These are phyloP conservation scores for Daldinia sp. DNA, from an alignment of 2,329 filamentous ascomycete genomes.

Conservation along the genomic window DNA sequence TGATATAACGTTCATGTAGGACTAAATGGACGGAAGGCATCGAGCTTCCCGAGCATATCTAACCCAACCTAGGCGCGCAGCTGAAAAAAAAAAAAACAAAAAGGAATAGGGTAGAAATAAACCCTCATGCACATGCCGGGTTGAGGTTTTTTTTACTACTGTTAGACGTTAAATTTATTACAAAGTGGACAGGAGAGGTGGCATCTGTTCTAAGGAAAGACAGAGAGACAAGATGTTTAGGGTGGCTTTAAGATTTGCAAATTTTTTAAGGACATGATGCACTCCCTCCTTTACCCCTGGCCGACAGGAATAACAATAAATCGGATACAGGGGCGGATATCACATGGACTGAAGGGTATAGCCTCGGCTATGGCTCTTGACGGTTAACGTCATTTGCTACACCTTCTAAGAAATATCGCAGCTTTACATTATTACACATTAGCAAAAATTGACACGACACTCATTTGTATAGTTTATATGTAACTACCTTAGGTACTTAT, in stretches of 20 bases:
- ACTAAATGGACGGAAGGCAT: constrained; percentile 49
- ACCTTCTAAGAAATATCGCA: background rate
- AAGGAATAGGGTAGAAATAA: constrained; percentile 15
- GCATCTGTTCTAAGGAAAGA: constrained; percentile 13
- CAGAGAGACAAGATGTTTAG: constrained; percentile 10
- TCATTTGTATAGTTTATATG: constrained; percentile 9
- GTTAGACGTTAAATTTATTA: constrained; percentile 32
- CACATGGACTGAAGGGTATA: background rate
- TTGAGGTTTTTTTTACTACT: constrained; percentile 22
- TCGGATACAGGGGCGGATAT: constrained; percentile 2
- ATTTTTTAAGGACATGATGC: background rate
- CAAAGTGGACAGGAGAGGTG: constrained; percentile 20
- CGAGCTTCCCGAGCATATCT: constrained; percentile 68
- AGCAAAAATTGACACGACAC: background rate
- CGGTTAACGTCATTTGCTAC: background rate
- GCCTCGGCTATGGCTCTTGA: no score
- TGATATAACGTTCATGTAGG: constrained; percentile 40
- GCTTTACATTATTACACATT: constrained; percentile 5
- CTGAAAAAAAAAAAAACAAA: constrained; percentile 1
- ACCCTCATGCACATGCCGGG: constrained; percentile 19
- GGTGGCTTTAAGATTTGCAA: background rate
- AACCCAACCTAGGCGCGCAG: constrained; percentile 54
- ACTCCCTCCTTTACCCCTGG: constrained; percentile 13
- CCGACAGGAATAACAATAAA: background rate
- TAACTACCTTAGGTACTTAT: background rate